Evolutionary conservation across 2,329 filamentous ascomycete species (phyloP).

Genomic region (Incumbomyces lentus): DNA sequence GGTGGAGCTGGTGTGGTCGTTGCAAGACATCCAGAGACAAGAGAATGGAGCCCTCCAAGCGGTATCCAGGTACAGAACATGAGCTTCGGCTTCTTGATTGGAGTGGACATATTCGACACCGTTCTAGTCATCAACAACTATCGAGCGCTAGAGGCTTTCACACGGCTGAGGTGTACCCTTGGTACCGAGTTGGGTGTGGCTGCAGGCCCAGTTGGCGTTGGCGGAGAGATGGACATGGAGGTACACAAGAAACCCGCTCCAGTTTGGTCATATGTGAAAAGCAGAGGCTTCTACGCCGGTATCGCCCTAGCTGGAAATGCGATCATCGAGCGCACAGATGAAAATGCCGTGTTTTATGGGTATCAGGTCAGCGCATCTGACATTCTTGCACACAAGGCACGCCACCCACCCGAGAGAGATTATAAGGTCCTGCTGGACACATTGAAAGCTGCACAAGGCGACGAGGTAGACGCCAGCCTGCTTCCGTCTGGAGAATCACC

Average conservation of each 20-base stretch:
- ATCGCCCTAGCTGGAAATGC: slow-evolving; percentile 80
- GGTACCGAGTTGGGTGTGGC: slow-evolving; percentile 70
- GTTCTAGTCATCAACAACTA: slow-evolving; percentile 86
- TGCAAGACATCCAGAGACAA: slow-evolving; percentile 65
- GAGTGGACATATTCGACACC: slow-evolving; percentile 92
- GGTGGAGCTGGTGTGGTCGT: slow-evolving; percentile 83
- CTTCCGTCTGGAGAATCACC: slow-evolving; percentile 63
- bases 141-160: slow-evolving; percentile 73
- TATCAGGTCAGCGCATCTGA: slow-evolving; percentile 51
- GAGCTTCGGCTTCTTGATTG: slow-evolving; percentile 78
- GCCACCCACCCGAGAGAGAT: slow-evolving; percentile 43
- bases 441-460: slow-evolving; percentile 77
- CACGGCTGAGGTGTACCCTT: slow-evolving; percentile 64
- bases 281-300: slow-evolving; percentile 76
- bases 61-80: slow-evolving; percentile 85
- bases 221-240: slow-evolving; percentile 61
- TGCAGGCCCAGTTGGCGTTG: slow-evolving; percentile 66
- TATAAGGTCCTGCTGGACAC: slow-evolving; percentile 62
- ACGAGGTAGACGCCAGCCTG: slow-evolving; percentile 61
- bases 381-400: slow-evolving; percentile 52
- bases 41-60: slow-evolving; percentile 82
- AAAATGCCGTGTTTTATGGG: slow-evolving; percentile 79
- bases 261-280: slow-evolving; percentile 80
- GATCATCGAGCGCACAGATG: slow-evolving; percentile 74
- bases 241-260: slow-evolving; percentile 59